Conservation (phyloP, 345 rosid species). For the Luvunga scandens region DNA sequence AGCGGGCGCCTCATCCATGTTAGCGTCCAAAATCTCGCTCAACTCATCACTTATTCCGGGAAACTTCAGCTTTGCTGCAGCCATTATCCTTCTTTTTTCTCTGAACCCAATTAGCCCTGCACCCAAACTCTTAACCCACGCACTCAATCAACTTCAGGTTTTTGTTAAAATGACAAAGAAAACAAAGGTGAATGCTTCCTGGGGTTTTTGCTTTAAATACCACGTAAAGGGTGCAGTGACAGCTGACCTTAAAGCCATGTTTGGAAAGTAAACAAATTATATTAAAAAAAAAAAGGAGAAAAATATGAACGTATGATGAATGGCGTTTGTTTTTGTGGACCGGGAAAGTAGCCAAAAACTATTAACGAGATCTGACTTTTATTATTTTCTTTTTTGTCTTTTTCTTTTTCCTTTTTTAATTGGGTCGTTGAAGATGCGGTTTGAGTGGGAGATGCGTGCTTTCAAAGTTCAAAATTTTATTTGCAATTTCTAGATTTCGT, state of each 20-base stretch:
- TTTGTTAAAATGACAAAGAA: too few relatives aligned
- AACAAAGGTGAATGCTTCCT: neutral
- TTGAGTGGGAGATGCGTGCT: neutral
- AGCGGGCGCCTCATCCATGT: conserved; percentile 72
- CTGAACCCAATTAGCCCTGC: conserved; percentile 18
- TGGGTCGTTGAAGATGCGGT: neutral
- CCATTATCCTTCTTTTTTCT: conserved; percentile 34
- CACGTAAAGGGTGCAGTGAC: conserved; percentile 28
- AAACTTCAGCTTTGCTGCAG: conserved; percentile 31
- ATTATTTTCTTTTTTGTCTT: neutral
- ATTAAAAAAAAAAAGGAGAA: neutral
- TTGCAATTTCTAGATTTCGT: neutral
- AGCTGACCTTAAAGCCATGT: conserved; percentile 32
- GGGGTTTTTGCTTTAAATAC: conserved; percentile 14
- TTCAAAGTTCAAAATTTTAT: too few relatives aligned
- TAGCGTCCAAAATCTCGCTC: conserved; percentile 48
- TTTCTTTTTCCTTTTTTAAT: neutral
- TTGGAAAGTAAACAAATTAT: neutral
- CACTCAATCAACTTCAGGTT: neutral
- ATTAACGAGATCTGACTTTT: neutral
- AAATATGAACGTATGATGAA: too few relatives aligned
- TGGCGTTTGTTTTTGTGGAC: neutral
- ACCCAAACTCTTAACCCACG: conserved; percentile 23
- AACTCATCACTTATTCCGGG: conserved; percentile 50
- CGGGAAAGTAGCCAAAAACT: neutral